Conservation (phyloP, 2,329 filamentous ascomycete genomes). For the Penicillium oxalicum region DNA sequence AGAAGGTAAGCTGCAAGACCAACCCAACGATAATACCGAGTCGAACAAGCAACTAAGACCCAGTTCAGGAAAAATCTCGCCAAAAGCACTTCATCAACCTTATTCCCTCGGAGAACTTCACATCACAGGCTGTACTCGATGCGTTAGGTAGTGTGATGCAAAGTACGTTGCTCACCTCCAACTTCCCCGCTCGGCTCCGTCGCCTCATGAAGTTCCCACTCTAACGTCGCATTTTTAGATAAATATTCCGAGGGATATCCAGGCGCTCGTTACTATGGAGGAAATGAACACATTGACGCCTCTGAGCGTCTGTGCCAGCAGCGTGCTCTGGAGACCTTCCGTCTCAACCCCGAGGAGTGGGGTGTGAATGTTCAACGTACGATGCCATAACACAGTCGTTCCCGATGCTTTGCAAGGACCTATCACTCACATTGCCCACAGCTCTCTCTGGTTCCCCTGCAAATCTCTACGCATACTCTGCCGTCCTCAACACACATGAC, state of each 20-base stretch:
- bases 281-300: conserved; percentile 92
- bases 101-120: conserved; percentile 94
- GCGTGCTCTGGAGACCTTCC: conserved; percentile 81
- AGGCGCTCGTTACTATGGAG: conserved; percentile 91
- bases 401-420: conserved; percentile 4
- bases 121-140: conserved; percentile 85
- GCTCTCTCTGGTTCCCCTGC: conserved; percentile 74
- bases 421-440: conserved; percentile 31
- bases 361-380: conserved; percentile 90
- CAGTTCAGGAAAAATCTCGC: conserved; percentile 74
- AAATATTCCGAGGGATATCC: conserved; percentile 99
- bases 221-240: conserved; percentile 49
- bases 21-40: conserved; percentile 1
- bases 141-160: conserved; percentile 92
- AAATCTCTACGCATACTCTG: conserved; percentile 82
- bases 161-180: conserved; percentile 51
- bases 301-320: conserved; percentile 85
- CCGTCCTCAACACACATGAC: conserved; percentile 91
- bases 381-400: conserved; percentile 23
- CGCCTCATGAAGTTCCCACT: neutral
- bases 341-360: conserved; percentile 79
- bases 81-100: conserved; percentile 99
- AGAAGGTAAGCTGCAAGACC: conserved; percentile 59
- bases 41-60: conserved; percentile 11
- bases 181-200: neutral